These are phyloP conservation scores for Saturnispora serradocipensis DNA, from an alignment of 805 yeast genomes.

Conservation along the genomic window DNA sequence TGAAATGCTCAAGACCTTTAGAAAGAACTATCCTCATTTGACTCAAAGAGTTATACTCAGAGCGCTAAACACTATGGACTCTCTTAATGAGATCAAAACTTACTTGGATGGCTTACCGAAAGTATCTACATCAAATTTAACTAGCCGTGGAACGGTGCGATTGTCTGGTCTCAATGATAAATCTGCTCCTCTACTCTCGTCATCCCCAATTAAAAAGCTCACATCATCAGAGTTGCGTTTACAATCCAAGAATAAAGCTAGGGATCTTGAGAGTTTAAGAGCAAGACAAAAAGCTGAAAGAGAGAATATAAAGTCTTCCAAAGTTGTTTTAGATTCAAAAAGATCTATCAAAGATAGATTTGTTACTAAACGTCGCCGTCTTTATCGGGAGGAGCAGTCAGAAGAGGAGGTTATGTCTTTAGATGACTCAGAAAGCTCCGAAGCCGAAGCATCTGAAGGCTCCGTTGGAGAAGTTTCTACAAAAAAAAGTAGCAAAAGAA, in stretches of 20 bases:
- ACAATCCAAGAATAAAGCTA: neutral
- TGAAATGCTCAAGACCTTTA: conserved; percentile 24
- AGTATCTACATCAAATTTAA: neutral
- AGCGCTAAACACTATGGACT: conserved; percentile 25
- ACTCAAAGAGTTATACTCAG: conserved; percentile 24
- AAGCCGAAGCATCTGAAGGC: conserved; percentile 6
- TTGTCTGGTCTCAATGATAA: neutral
- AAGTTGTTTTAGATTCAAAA: conserved; percentile 16
- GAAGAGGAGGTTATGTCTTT: conserved; percentile 3
- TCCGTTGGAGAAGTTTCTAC: conserved; percentile 8
- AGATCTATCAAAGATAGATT: conserved; percentile 21
- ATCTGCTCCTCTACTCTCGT: conserved; percentile 10
- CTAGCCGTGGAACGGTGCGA: neutral
- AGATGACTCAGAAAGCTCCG: conserved; percentile 5
- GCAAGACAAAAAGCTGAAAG: conserved; percentile 13
- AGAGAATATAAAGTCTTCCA: conserved; percentile 22
- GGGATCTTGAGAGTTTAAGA: neutral
- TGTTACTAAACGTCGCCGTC: neutral
- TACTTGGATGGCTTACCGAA: conserved; percentile 21
- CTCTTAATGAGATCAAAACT: conserved; percentile 26
- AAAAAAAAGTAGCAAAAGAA: conserved; percentile 15
- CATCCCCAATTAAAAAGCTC: conserved; percentile 8
- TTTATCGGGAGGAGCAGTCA: conserved; percentile 9
- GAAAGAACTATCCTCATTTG: conserved; percentile 26
- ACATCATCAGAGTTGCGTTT: conserved; percentile 12